phyloP scores from a whole-genome alignment of 2,329 filamentous ascomycete genomes.

The Pleomassaria siparia region DNA sequence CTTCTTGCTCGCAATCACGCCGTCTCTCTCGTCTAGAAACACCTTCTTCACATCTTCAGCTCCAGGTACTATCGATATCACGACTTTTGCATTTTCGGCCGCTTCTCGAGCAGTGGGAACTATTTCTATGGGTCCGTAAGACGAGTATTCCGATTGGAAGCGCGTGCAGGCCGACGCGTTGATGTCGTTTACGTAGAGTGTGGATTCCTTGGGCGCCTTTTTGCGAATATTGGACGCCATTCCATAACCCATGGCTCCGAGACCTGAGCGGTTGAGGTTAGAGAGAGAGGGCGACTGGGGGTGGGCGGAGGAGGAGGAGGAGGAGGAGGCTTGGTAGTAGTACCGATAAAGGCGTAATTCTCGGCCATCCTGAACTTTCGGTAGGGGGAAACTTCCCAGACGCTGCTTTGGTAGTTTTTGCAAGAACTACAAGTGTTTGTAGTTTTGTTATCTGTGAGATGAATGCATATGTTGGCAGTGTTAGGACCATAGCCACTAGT shows the following conservation, averaged over 20 bases:
- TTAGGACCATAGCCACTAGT: conserved; percentile 2
- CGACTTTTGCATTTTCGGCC: conserved; percentile 25
- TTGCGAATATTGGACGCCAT: conserved; percentile 35
- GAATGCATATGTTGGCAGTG: neutral
- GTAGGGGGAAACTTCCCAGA: neutral
- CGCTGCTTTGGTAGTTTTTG: neutral
- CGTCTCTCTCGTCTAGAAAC: conserved; percentile 27
- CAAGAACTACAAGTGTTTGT: neutral
- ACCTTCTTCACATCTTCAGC: conserved; percentile 31
- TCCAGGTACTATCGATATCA: conserved; percentile 34
- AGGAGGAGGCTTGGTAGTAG: neutral
- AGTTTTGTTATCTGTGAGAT: neutral
- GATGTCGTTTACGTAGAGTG: conserved; percentile 34
- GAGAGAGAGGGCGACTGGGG: neutral
- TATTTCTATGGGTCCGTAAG: conserved; percentile 24
- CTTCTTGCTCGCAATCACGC: conserved; percentile 24
- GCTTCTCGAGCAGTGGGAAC: conserved; percentile 30
- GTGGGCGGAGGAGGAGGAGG: neutral
- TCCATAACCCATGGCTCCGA: conserved; percentile 39
- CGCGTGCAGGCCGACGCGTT: conserved; percentile 23
- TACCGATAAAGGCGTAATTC: conserved; percentile 36
- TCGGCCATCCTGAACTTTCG: conserved; percentile 19
- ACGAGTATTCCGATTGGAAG: conserved; percentile 23
- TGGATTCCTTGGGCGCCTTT: conserved; percentile 22
- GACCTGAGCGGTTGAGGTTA: conserved; percentile 25